phyloP scores from a whole-genome alignment of 2,329 filamentous ascomycete genomes.

The Pyrenochaeta sp. region DNA sequence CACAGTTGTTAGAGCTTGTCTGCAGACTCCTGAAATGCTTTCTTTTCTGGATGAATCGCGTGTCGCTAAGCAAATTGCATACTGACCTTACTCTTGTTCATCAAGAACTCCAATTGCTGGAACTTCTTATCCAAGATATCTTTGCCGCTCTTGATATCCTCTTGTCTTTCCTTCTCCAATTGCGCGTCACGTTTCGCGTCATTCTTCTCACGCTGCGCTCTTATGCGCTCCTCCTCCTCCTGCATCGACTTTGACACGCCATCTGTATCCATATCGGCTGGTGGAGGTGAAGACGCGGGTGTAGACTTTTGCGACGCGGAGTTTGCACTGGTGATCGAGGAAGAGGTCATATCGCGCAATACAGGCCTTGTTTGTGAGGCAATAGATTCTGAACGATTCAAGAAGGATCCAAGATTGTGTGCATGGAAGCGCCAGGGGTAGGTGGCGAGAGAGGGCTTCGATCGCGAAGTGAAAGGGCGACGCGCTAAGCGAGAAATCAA shows the following conservation, averaged over 20 bases:
- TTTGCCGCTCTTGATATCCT: slow-evolving; percentile 56
- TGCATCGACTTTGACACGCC: slow-evolving; percentile 53
- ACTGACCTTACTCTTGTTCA: slow-evolving; percentile 60
- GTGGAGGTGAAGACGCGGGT: slow-evolving; percentile 46
- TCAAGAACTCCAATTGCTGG: slow-evolving; percentile 61
- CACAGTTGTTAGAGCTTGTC: slow-evolving; percentile 9
- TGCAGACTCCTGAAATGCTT: background rate
- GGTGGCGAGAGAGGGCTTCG: slow-evolving; percentile 14
- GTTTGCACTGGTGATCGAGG: slow-evolving; percentile 29
- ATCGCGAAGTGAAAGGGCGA: slow-evolving; percentile 27
- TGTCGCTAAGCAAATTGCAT: background rate
- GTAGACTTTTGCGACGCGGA: slow-evolving; percentile 39
- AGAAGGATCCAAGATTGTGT: background rate
- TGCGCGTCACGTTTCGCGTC: slow-evolving; percentile 56
- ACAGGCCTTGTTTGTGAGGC: background rate
- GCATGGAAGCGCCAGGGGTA: slow-evolving; percentile 13
- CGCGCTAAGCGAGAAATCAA: slow-evolving; percentile 34
- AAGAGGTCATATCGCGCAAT: slow-evolving; percentile 30
- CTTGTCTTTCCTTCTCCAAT: slow-evolving; percentile 55
- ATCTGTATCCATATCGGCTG: slow-evolving; percentile 37
- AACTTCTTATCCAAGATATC: slow-evolving; percentile 60
- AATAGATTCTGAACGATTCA: background rate
- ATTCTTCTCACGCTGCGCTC: slow-evolving; percentile 51
- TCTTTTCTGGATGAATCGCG: background rate
- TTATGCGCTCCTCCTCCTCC: slow-evolving; percentile 58